Conservation (phyloP, 2,329 filamentous ascomycete genomes). For the Colletotrichum noveboracense region DNA sequence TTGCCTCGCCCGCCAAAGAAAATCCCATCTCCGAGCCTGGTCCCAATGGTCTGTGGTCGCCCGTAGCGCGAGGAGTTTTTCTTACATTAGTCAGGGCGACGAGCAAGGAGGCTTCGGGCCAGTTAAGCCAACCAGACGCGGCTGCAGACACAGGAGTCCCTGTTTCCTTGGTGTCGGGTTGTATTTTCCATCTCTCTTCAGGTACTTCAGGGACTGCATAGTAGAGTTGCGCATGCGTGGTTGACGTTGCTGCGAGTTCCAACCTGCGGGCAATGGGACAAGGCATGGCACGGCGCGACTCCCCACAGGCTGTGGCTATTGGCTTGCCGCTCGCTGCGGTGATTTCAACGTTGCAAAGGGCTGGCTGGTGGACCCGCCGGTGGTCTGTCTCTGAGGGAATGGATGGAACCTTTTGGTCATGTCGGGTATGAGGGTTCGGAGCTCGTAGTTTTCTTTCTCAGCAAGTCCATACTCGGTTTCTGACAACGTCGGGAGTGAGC, state of each 20-base stretch:
- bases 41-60: not conserved
- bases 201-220: not conserved
- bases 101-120: slow-evolving; percentile 4
- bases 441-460: not conserved
- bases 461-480: not conserved
- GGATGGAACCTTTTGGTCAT: not conserved
- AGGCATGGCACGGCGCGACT: not conserved
- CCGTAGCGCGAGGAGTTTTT: slow-evolving; percentile 12
- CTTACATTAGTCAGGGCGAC: slow-evolving; percentile 22
- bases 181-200: not conserved
- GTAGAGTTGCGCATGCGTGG: not conserved
- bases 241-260: not conserved
- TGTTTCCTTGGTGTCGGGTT: not conserved
- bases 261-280: not conserved
- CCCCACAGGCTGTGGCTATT: not conserved
- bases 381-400: not conserved
- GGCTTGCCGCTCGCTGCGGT: slow-evolving; percentile 7
- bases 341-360: slow-evolving; percentile 16
- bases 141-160: not conserved
- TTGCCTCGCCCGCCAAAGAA: not conserved
- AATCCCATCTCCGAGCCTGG: slow-evolving; percentile 13
- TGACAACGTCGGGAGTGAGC: not conserved
- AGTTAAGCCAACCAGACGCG: not conserved
- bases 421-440: not conserved
- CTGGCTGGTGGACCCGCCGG: slow-evolving; percentile 7